Base-by-base conservation (phyloP, 208 protist species). In the Trypanosoma avium region DNA sequence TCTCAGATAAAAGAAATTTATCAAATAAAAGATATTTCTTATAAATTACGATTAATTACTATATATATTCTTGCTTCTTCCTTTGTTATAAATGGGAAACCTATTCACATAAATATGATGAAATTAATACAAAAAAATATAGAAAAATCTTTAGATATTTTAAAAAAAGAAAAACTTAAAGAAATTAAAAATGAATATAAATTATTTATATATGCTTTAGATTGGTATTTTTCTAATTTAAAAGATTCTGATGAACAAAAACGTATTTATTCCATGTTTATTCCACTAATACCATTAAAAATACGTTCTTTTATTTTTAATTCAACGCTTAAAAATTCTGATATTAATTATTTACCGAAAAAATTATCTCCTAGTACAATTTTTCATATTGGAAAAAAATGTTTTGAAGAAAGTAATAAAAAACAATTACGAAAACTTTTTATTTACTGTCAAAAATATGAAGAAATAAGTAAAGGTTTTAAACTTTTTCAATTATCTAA, bases 401-500 rank as follows among this genome's bases (percentile, higher is more conserved):
- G 35, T 59, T 50, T n/a, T 17, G 38, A 10, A 1, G 46, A 74
- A 24, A 36, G 60, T n/a, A 52, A 69, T 21, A 58, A 40, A 15
- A 32, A 58, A 57, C 9, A 26, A 27, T 15, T 75, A 13, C 26
- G 19, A 15, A 30, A 36, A 8, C 40, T 68, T 33, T 75, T 63
- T 30, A 56, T 43, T 3, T 24, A 53, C 5, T 63, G 50, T 22
- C 22, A 43, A 33, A 27, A 26, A 40, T 32, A 29, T 45, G 67
- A 73, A 52, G 24, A 58, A 13, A 24, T 3, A 12, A 29, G 29
- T 17, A 38, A 62, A 13, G 63, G 64, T 46, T 67, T 67, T 58
- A 45, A 46, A 27, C 48, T 80, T n/a, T 80, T 80, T 63, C 26
- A 61, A 5, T 63, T 80, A 50, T 64, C 67, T 6, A 33, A 35